A percentile compares a stretch with the other conserved stretches of the same genome.
These are phyloP conservation scores for Endocladia muricata DNA, from an alignment of 31 red algal genomes.

Conservation along the genomic window DNA sequence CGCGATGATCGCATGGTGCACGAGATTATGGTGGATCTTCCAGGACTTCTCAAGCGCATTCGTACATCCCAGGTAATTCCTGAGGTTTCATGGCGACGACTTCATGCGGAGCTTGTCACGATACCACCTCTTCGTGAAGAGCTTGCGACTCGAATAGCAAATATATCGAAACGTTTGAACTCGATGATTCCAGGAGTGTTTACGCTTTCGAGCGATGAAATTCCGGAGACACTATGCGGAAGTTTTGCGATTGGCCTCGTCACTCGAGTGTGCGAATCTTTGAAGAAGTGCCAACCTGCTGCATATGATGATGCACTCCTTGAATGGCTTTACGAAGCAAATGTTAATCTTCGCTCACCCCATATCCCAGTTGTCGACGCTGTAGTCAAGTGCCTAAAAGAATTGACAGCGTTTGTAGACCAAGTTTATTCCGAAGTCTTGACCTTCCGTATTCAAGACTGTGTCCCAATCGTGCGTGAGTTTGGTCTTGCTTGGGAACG, in stretches of 20 bases:
- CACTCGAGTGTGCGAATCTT: slow-evolving; percentile 5
- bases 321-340: slow-evolving; percentile 30
- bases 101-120: slow-evolving; percentile 23
- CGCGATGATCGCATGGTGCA: slow-evolving; percentile 56
- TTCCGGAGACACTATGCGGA: not conserved
- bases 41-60: slow-evolving; percentile 16
- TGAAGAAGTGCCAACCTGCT: slow-evolving; percentile 42
- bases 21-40: slow-evolving; percentile 56
- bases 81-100: slow-evolving; percentile 23
- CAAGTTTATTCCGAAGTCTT: slow-evolving; percentile 17
- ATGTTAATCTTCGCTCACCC: slow-evolving; percentile 8
- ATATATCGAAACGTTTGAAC: slow-evolving; percentile 27
- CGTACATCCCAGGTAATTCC: slow-evolving; percentile 4
- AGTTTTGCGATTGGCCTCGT: slow-evolving; percentile 34
- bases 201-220: not conserved
- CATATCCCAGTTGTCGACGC: slow-evolving; percentile 24
- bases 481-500: slow-evolving; percentile 52
- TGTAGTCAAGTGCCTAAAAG: slow-evolving; percentile 26
- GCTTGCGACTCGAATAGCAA: slow-evolving; percentile 22
- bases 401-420: slow-evolving; percentile 28
- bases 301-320: slow-evolving; percentile 24
- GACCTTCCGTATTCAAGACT: slow-evolving; percentile 21
- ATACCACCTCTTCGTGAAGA: slow-evolving; percentile 23
- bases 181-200: slow-evolving; percentile 35
- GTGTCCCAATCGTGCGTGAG: slow-evolving; percentile 50